Base-by-base conservation (phyloP, 495 filamentous ascomycete genomes). In the Aspergillus affinis region DNA sequence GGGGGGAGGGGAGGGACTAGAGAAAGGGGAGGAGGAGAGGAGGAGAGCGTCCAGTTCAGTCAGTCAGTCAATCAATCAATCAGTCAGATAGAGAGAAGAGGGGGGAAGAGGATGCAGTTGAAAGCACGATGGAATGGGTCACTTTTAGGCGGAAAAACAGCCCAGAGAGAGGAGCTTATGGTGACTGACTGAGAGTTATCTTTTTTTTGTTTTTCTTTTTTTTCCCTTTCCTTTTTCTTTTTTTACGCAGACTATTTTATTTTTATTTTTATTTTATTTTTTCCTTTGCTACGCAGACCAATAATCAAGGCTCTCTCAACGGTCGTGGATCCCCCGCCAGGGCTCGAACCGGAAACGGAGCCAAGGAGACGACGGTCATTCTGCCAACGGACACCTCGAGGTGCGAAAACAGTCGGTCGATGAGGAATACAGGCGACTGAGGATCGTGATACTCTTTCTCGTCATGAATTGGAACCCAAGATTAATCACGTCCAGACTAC, bases 321-420 rank as follows among this genome's bases (percentile, higher is more conserved):
- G 70, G 63, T 68, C 72, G 68, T 73, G 69, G 69, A 75, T 73
- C 70, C 71, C 70, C 73, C 73, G 63, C 69, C 71, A 70, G 61
- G 65, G 58, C 73, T 72, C 65, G 55, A 72, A 65, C 74, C 74
- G 74, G 71, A 77, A 75, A 72, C 72, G 71, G 73, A 66, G 54
- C 20, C 48, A 49, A 52, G 46, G 48, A 58, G 54, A 60, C 63
- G 68, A 71, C 62, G 67, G 36, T 1, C 6, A 4, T 62, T 65
- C 60, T 66, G 62, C 36, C 61, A 59, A 63, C 55, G 59, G 61
- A 52, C 58, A 67, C 23, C 23, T 26, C 23, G 23, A 26, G 23
- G 23, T 61, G 65, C 65, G 58, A 67, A 63, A 49, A 54, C 54
- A 59, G 50, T 48, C 32, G 29, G 23, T 26, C 23, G 23, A 26